Evolutionary conservation across 2,329 filamentous ascomycete species (phyloP).

Genomic region (Claviceps sp.): DNA sequence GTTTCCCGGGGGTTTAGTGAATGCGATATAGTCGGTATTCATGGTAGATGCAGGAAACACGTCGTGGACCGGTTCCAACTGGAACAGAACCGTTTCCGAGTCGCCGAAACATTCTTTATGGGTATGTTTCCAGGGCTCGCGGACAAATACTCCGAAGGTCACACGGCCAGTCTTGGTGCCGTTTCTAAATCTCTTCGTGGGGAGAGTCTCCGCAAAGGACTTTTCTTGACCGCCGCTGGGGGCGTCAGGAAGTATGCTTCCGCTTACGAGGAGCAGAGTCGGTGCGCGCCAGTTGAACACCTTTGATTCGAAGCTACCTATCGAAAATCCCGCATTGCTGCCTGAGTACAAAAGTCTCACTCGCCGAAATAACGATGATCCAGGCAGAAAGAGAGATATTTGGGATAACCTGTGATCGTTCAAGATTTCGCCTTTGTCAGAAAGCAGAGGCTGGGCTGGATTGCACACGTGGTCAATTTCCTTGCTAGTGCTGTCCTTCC

Average conservation of each 20-base stretch:
- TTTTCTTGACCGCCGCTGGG: constrained; percentile 38
- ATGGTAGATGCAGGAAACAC: constrained; percentile 52
- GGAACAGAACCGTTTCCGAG: constrained; percentile 51
- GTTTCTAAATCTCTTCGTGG: constrained; percentile 45
- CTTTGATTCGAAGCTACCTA: constrained; percentile 62
- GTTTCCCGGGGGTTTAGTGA: constrained; percentile 48
- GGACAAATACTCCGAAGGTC: constrained; percentile 54
- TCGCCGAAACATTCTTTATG: constrained; percentile 57
- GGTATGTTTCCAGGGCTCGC: constrained; percentile 56
- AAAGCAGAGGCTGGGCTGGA: constrained; percentile 34
- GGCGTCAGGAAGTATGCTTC: constrained; percentile 41
- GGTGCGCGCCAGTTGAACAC: constrained; percentile 69
- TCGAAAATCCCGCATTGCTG: constrained; percentile 58
- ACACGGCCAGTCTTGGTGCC: constrained; percentile 37
- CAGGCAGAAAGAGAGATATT: constrained; percentile 59
- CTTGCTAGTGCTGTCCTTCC: constrained; percentile 11
- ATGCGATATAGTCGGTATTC: constrained; percentile 55
- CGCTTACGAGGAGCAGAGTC: constrained; percentile 57
- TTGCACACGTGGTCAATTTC: constrained; percentile 7
- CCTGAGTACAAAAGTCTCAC: constrained; percentile 58
- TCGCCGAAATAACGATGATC: constrained; percentile 48
- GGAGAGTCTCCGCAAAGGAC: constrained; percentile 47
- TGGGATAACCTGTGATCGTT: constrained; percentile 52
- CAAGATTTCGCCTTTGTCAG: constrained; percentile 46
- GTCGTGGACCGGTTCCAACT: constrained; percentile 58